phyloP scores from a whole-genome alignment of 805 yeast species.

The Millerozyma miso region DNA sequence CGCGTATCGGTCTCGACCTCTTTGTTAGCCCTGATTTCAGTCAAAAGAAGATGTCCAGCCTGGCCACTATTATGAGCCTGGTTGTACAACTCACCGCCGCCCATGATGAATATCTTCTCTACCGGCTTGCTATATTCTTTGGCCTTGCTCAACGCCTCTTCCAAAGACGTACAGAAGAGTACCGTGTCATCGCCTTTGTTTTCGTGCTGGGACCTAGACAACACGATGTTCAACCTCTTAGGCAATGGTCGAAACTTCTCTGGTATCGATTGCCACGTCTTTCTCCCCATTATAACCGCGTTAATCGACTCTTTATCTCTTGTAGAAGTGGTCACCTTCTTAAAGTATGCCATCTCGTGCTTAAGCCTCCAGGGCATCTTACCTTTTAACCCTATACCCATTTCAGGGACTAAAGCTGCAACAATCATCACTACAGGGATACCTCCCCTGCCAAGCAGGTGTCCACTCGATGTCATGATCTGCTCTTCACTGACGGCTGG shows the following conservation, averaged over 20 bases:
- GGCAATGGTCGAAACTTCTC: constrained; percentile 76
- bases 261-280: constrained; percentile 95
- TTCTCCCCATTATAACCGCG: constrained; percentile 93
- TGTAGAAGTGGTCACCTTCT: constrained; percentile 57
- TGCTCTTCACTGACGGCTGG: not conserved
- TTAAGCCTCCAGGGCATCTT: constrained; percentile 82
- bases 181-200: constrained; percentile 7
- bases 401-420: constrained; percentile 75
- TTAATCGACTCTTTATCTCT: constrained; percentile 37
- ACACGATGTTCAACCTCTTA: constrained; percentile 67
- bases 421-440: constrained; percentile 53
- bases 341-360: constrained; percentile 82
- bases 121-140: constrained; percentile 18
- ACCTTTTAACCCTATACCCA: constrained; percentile 84
- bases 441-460: not conserved
- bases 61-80: constrained; percentile 40
- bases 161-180: constrained; percentile 26
- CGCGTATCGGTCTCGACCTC: constrained; percentile 67
- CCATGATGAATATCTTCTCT: constrained; percentile 75
- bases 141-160: constrained; percentile 16
- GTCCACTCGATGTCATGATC: not conserved
- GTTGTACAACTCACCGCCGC: constrained; percentile 86
- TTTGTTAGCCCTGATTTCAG: constrained; percentile 51
- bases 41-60: constrained; percentile 58
- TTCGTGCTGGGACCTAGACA: constrained; percentile 48